Evolutionary conservation across 495 filamentous ascomycete species (phyloP).

Genomic region (Penicillium bialowiezense): DNA sequence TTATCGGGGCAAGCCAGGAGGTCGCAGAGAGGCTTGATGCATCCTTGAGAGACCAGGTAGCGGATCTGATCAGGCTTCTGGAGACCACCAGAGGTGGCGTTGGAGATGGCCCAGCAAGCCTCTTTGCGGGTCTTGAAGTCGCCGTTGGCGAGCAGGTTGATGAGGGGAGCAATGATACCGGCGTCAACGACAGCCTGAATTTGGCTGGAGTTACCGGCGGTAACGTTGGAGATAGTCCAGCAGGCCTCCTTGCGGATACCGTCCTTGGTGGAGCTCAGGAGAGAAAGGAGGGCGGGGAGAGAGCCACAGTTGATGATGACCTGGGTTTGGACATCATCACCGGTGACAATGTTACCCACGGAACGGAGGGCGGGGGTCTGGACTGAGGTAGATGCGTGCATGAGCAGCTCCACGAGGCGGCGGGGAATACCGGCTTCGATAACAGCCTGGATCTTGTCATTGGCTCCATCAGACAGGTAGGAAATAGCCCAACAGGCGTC

Average conservation of each 20-base stretch:
- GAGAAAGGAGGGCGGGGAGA: constrained; percentile 83
- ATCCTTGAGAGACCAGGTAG: constrained; percentile 87
- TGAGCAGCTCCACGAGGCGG: constrained; percentile 93
- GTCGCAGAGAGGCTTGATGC: constrained; percentile 97
- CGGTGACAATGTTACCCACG: constrained; percentile 98
- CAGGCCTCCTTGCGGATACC: constrained; percentile 99
- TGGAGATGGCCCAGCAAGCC: constrained; percentile 99
- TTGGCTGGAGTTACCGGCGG: constrained; percentile 94
- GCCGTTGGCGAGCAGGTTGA: constrained; percentile 91
- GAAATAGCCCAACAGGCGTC: constrained; percentile 99
- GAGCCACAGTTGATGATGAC: constrained; percentile 99
- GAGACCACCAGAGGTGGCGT: constrained; percentile 94
- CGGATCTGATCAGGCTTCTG: constrained; percentile 99
- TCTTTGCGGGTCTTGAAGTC: constrained; percentile 99
- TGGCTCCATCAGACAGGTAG: constrained; percentile 97
- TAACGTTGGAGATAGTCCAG: constrained; percentile 99
- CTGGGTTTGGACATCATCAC: constrained; percentile 98
- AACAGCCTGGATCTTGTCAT: constrained; percentile 99
- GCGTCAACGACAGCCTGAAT: constrained; percentile 97
- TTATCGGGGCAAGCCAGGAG: constrained; percentile 96
- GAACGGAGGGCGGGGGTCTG: constrained; percentile 97
- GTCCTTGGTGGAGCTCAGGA: constrained; percentile 95
- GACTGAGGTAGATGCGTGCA: constrained; percentile 98
- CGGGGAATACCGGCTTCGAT: constrained; percentile 98
- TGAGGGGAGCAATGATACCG: constrained; percentile 92